Evolutionary conservation across 805 yeast genomes (phyloP), one percentile per base, ranked within the genome.

Genomic region (Myxozyma sirexii): DNA sequence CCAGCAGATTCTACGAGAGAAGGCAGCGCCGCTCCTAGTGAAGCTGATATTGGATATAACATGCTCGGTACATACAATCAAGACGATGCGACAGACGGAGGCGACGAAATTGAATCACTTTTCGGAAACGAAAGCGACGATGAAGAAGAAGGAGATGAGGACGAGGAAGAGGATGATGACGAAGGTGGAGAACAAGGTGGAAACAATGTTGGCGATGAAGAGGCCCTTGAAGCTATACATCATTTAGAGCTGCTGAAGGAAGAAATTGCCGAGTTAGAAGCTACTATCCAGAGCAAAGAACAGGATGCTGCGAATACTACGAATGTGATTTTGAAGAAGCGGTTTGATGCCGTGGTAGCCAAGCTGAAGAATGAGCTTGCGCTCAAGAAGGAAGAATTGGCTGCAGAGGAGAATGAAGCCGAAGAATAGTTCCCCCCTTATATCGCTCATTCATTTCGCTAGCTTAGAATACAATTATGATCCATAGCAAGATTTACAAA

Each of bases 301-400:
- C 79, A 79, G 47, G 91, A 88, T 68, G 82, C 90, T 50, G 83
- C 80, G 21, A 91, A 92, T 17, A 79, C 84, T 2, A 80, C 84
- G 51, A 90, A 90, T 70, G 92, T 93, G 67, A 86, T 93, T 75
- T 80, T 94, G 83, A 84, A 86, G 70, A 88, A 86, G 73, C 86
- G 97, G 75, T 88, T 92, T 71, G 80, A 86, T 68, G 94, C 88
- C 65, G 91, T 87, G 53, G 88, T 90, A 53, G 82, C 80, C 59
- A 85, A 92, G 62, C 79, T 94, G 69, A 85, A 84, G 72, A 84
- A 86, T 56, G 97, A 93, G 68, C 80, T 90, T 60, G 97, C 90
- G 56, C 80, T 84, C 69, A 94, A 93, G 77, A 82, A 81, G 74
- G 79, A 85, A 60, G 90, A 87, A 68, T 76, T 91, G 67, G 76